Evolutionary conservation across 768 basidiomycete genomes (phyloP), one percentile per base, ranked within the genome.

Genomic region (Sarcodon aspratus): DNA sequence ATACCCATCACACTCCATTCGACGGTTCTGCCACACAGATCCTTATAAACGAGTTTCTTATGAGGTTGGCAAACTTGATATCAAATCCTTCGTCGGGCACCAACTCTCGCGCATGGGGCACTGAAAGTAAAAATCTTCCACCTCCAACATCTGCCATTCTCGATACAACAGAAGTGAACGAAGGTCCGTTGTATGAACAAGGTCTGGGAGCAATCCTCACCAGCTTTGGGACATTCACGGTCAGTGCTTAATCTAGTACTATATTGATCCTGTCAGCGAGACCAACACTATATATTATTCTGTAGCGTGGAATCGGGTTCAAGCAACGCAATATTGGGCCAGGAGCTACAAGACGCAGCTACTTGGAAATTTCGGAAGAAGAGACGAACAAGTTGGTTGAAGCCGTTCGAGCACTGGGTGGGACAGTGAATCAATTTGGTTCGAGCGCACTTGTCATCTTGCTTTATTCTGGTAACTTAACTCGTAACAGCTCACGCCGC

Each of bases 21-120:
- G 62, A 63, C 48, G 61, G 61, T 3, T 50, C 50, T 10, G 61
- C 55, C 12, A 42, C 50, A 33, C 59, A 60, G 45, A 55, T 59
- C 18, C 32, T 61, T 18, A 40, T 55, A 27, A 54, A 38, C n/a
- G 21, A 36, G 15, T 56, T 48, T 27, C 54, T 63, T 31, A 36
- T 33, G 11, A 54, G 34, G 46, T 57, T 32, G n/a, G n/a, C n/a
- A n/a, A n/a, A n/a, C n/a, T n/a, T n/a, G n/a, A n/a, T n/a, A n/a
- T n/a, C n/a, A n/a, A n/a, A n/a, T n/a, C n/a, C n/a, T n/a, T n/a
- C n/a, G n/a, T n/a, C n/a, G n/a, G n/a, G 47, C 48, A 3, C 32
- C 46, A 35, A 40, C 9, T 11, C 13, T 56, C 6, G 40, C 11
- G 7, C 12, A 53, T 61, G 59, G 59, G 59, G 61, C 9, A 13